Evolutionary conservation across 805 yeast genomes (phyloP).

Genomic region (Kluyveromyces siamensis): DNA sequence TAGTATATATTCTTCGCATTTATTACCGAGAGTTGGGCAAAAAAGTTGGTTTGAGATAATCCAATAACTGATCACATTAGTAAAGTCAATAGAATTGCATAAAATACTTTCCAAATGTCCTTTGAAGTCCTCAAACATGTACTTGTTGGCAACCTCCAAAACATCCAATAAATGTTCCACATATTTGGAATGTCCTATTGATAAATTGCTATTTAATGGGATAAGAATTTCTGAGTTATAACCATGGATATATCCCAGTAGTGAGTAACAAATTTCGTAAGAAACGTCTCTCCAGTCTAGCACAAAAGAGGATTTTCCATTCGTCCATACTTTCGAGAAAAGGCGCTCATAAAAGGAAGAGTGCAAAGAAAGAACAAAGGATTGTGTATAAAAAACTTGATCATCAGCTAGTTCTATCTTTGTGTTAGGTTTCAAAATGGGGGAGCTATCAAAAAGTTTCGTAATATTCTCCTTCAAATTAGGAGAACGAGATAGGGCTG

Average conservation of each 20-base stretch:
- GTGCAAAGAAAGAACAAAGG: conserved; percentile 45
- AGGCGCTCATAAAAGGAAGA: conserved; percentile 56
- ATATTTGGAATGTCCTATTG: not conserved
- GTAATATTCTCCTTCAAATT: not conserved
- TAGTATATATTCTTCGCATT: conserved; percentile 60
- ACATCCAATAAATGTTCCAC: conserved; percentile 38
- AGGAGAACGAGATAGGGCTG: not conserved
- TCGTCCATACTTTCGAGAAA: conserved; percentile 47
- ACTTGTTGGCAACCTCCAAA: conserved; percentile 52
- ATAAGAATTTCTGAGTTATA: not conserved
- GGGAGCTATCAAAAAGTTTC: not conserved
- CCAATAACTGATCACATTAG: conserved; percentile 51
- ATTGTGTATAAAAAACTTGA: conserved; percentile 34
- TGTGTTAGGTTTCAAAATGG: conserved; percentile 31
- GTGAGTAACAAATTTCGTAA: conserved; percentile 2
- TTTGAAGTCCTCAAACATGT: conserved; percentile 50
- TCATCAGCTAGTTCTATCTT: conserved; percentile 40
- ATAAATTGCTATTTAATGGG: conserved; percentile 21
- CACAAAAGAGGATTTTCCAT: not conserved
- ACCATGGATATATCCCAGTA: conserved; percentile 54
- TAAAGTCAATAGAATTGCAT: conserved; percentile 45
- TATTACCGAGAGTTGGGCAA: conserved; percentile 47
- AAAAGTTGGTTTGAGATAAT: conserved; percentile 42
- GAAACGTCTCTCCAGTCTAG: not conserved
- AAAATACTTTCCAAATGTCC: conserved; percentile 52